Base-by-base conservation (phyloP, 805 yeast genomes). In the Zygosaccharomyces pseudorouxii region DNA sequence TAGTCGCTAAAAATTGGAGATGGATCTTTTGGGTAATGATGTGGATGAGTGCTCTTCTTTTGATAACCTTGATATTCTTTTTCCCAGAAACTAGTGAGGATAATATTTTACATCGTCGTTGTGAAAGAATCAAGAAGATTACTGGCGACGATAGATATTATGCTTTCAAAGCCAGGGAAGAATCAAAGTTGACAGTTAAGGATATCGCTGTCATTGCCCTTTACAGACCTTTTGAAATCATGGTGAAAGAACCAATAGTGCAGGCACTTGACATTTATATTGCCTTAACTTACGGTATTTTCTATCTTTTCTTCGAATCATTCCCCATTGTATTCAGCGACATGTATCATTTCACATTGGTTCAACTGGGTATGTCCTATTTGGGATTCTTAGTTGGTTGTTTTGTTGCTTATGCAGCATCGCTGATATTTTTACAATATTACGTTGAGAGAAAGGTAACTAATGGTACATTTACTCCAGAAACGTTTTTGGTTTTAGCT, bases 271-370 rank as follows among this genome's bases (percentile, higher is more conserved):
- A 80, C 57, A 18, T 75, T 20, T 80, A 79, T 60, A 66, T 76
- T 55, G 78, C 81, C 0, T 55, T 80, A 43, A 68, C 73, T 8
- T 81, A 81, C 59, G 77, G 82, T 25, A 62, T 74, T 25, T 54
- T 78, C 51, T 82, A 79, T 59, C 60, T 79, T 16, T 81, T 78
- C 70, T 78, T 81, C 55, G 86, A 82, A 62, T 80, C 79, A 5
- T 79, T 78, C 64, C 86, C 87, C 10, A 68, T 80, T 30, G 80
- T 78, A 2, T 82, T 75, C 52, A 47, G 53, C 7, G 76, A 70
- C 2, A 56, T 70, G 22, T 70, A 78, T 52, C 59, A 70, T 33
- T 81, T 81, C 62, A 71, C 77, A 4, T 55, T 71, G 23, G 69
- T 79, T 29, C 78, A 75, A 46, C 52, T 63, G 28, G 81, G 84